Evolutionary conservation across 78 protist species (phyloP).

Genomic region (Cyanophora paradoxa): DNA sequence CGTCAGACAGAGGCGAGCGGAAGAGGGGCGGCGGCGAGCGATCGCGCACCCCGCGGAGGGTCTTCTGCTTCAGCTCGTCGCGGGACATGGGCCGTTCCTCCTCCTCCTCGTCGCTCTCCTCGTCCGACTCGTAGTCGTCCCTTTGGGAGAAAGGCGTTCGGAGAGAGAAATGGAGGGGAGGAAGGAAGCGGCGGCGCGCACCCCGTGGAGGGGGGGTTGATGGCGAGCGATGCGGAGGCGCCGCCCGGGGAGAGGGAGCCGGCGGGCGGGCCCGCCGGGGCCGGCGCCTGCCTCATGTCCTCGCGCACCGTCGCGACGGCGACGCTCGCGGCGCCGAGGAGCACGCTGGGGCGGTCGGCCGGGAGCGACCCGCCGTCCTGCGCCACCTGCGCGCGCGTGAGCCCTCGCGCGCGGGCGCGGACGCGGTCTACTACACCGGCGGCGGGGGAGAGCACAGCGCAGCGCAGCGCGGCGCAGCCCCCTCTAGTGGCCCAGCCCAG

Average conservation of each 20-base stretch:
- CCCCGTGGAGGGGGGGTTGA: constrained; percentile 4
- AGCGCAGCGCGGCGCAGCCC: background rate
- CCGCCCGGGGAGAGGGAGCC: background rate
- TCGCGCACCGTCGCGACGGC: background rate
- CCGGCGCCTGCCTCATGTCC: background rate
- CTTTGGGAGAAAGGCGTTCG: too few species aligned
- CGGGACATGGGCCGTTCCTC: constrained; percentile 22
- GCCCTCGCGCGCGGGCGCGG: background rate
- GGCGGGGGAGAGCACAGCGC: background rate
- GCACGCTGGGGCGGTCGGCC: background rate
- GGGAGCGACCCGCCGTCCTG: background rate
- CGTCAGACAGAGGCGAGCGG: too few species aligned
- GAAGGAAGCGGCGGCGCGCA: too few species aligned
- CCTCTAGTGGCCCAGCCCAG: background rate
- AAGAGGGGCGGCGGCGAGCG: too few species aligned
- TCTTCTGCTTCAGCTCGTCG: constrained; percentile 23
- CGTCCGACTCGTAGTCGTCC: constrained; percentile 23
- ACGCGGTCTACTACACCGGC: background rate
- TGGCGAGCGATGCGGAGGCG: background rate
- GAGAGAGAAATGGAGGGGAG: too few species aligned
- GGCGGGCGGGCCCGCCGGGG: constrained; percentile 1
- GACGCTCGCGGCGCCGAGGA: background rate
- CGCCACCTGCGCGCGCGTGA: too few species aligned
- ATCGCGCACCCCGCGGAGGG: constrained; percentile 10
- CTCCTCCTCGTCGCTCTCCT: constrained; percentile 26